phyloP scores from a whole-genome alignment of 2,329 filamentous ascomycete genomes.

The Trichoderma pleuroti region DNA sequence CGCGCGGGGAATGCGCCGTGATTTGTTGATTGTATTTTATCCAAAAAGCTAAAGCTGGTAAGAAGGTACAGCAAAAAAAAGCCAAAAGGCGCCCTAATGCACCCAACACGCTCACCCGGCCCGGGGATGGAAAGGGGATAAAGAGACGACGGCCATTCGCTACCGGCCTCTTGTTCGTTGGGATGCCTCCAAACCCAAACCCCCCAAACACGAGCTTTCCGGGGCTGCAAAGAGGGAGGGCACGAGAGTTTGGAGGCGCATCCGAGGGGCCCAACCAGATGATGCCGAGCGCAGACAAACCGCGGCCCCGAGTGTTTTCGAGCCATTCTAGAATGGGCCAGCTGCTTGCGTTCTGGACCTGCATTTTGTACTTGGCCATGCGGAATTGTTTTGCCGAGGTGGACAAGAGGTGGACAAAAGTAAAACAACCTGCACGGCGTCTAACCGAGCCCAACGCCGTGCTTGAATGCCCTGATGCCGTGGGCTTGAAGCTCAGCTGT shows the following conservation, averaged over 20 bases:
- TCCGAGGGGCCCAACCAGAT: neutral
- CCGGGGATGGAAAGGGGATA: slow-evolving; percentile 9
- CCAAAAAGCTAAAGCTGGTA: neutral
- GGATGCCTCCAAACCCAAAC: neutral
- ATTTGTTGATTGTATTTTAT: neutral
- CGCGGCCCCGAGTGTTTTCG: neutral
- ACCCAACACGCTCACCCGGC: too few relatives aligned
- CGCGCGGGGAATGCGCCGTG: neutral
- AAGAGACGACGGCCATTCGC: neutral
- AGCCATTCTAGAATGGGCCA: neutral
- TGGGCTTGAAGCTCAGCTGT: too few relatives aligned
- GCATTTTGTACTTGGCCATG: neutral
- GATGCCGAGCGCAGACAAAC: neutral
- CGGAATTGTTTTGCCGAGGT: neutral
- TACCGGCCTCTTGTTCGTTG: neutral
- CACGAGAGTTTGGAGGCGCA: slow-evolving; percentile 1
- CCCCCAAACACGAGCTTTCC: neutral
- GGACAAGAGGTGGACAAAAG: neutral
- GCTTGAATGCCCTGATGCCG: neutral
- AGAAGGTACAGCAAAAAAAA: neutral
- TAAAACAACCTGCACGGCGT: neutral
- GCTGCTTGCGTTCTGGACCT: neutral
- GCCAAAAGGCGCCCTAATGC: neutral
- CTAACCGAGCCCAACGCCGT: neutral
- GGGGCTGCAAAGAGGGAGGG: neutral